phyloP scores from a whole-genome alignment of 805 yeast genomes.

The Nakazawaea laoshanensis region DNA sequence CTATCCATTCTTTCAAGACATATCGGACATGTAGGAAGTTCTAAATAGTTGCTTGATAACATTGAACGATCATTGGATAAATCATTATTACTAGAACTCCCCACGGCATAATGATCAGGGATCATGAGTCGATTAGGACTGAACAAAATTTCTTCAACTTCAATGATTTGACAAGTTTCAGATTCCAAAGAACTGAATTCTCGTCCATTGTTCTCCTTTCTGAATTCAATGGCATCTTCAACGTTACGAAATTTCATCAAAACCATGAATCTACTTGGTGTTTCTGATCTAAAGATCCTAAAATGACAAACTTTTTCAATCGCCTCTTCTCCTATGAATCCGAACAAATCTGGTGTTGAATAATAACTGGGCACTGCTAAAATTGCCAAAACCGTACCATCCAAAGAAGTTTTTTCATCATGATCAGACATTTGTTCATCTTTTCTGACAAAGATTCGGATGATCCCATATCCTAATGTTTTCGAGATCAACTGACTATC shows the following conservation, averaged over 20 bases:
- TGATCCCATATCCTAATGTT: slow-evolving; percentile 66
- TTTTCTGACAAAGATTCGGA: slow-evolving; percentile 44
- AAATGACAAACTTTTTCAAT: slow-evolving; percentile 56
- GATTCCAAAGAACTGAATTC: slow-evolving; percentile 84
- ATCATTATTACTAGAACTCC: neutral
- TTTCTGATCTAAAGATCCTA: slow-evolving; percentile 58
- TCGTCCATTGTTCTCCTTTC: slow-evolving; percentile 58
- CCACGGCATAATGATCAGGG: neutral
- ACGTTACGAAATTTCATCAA: slow-evolving; percentile 62
- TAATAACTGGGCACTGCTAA: slow-evolving; percentile 85
- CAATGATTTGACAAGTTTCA: slow-evolving; percentile 72
- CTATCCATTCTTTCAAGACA: slow-evolving; percentile 86
- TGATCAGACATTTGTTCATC: slow-evolving; percentile 13
- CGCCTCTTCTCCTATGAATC: slow-evolving; percentile 64
- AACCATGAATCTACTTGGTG: slow-evolving; percentile 65
- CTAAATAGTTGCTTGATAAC: slow-evolving; percentile 40
- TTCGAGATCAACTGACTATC: slow-evolving; percentile 37
- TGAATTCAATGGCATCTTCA: slow-evolving; percentile 53
- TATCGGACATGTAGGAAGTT: slow-evolving; percentile 89
- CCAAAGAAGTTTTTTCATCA: slow-evolving; percentile 27
- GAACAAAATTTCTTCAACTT: slow-evolving; percentile 52
- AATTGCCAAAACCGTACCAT: slow-evolving; percentile 65
- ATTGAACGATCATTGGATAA: too few relatives aligned
- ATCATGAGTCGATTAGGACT: slow-evolving; percentile 13
- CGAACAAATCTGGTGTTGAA: slow-evolving; percentile 75